Percentiles rank a stretch among this genome's conserved stretches.
phyloP scores from a whole-genome alignment of 2,329 filamentous ascomycete genomes.

The Incumbomyces delicatus region DNA sequence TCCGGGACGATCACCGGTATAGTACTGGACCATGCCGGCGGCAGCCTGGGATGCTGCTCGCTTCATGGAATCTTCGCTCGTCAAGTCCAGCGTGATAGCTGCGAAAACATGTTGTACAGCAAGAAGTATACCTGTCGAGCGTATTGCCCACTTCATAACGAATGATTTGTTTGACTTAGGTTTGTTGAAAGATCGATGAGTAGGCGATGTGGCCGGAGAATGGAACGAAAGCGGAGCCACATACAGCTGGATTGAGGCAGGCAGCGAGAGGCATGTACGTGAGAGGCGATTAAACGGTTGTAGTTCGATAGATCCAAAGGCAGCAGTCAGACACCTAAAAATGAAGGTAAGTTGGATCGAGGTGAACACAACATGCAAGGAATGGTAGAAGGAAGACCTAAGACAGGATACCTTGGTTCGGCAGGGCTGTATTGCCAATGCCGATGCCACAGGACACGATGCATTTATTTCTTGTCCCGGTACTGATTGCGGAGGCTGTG shows the following conservation, averaged over 20 bases:
- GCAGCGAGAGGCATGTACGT: too few relatives aligned
- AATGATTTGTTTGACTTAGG: not conserved
- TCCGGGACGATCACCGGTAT: slow-evolving; percentile 39
- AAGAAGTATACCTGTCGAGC: slow-evolving; percentile 2
- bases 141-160: not conserved
- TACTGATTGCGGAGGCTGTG: slow-evolving; percentile 2
- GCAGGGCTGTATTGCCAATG: not conserved
- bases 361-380: not conserved
- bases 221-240: too few relatives aligned
- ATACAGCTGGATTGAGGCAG: too few relatives aligned
- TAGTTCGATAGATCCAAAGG: not conserved
- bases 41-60: slow-evolving; percentile 35
- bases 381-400: not conserved
- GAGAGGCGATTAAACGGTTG: too few relatives aligned
- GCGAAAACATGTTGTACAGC: slow-evolving; percentile 12
- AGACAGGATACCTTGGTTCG: not conserved
- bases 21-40: slow-evolving; percentile 43
- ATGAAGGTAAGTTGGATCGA: not conserved
- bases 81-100: slow-evolving; percentile 17
- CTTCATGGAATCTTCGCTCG: slow-evolving; percentile 35
- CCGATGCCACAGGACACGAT: not conserved
- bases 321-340: not conserved
- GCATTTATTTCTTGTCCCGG: not conserved
- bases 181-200: too few relatives aligned
- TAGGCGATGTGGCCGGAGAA: not conserved